Evolutionary conservation across 352 stramenopile species (phyloP).

Genomic region (Phytophthora europaea): DNA sequence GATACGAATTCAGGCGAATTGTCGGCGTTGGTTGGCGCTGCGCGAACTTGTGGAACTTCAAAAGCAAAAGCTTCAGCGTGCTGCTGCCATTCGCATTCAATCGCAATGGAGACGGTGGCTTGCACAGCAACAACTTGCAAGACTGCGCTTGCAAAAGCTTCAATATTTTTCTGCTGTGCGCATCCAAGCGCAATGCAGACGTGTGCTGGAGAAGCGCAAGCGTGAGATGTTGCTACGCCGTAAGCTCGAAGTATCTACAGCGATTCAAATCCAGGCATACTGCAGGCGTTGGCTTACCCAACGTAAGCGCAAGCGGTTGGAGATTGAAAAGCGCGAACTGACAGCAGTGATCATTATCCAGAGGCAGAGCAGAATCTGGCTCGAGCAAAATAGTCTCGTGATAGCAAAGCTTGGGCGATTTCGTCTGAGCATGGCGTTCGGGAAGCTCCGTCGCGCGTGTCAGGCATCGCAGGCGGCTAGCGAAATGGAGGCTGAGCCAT

Average conservation of each 20-base stretch:
- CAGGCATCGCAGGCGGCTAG: slow-evolving; percentile 18
- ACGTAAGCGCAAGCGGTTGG: slow-evolving; percentile 23
- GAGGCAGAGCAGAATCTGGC: slow-evolving; percentile 33
- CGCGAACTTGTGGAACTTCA: slow-evolving; percentile 12
- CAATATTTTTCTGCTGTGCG: slow-evolving; percentile 11
- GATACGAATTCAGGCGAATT: slow-evolving; percentile 27
- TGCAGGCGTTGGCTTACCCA: slow-evolving; percentile 40
- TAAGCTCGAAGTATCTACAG: slow-evolving; percentile 23
- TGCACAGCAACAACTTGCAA: slow-evolving; percentile 2
- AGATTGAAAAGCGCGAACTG: slow-evolving; percentile 30
- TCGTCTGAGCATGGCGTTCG: slow-evolving; percentile 44
- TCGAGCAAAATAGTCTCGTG: slow-evolving; percentile 28
- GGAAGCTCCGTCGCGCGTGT: slow-evolving; percentile 41
- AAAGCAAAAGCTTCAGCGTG: slow-evolving; percentile 10
- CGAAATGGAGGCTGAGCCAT: slow-evolving; percentile 49
- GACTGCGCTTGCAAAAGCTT: not conserved
- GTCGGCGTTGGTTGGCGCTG: slow-evolving; percentile 24
- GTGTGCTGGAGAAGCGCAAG: slow-evolving; percentile 15
- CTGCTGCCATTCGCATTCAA: slow-evolving; percentile 29
- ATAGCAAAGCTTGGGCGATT: slow-evolving; percentile 41
- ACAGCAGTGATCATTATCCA: slow-evolving; percentile 37
- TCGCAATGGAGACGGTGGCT: slow-evolving; percentile 28
- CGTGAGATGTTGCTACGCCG: slow-evolving; percentile 14
- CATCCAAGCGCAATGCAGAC: slow-evolving; percentile 28
- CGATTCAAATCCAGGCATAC: slow-evolving; percentile 41